These are phyloP conservation scores for Syzygium jambos DNA, from an alignment of 345 rosid genomes.

Conservation along the genomic window DNA sequence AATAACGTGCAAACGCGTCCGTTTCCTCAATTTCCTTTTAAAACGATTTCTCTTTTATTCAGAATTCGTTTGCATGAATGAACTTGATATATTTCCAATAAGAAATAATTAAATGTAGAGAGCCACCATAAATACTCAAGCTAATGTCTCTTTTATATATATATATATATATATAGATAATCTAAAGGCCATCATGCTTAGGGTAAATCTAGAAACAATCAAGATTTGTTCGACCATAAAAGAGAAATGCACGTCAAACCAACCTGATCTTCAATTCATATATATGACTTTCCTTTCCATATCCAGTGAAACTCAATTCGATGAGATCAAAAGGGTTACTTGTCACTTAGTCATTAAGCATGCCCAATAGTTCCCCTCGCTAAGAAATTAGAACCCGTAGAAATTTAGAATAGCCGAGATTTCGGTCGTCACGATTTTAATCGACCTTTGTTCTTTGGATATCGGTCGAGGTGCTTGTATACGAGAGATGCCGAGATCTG, in stretches of 20 bases:
- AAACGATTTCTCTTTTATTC: too few species aligned
- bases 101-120: background rate
- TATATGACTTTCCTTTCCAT: background rate
- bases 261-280: background rate
- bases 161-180: background rate
- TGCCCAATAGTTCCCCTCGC: background rate
- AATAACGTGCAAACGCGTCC: background rate
- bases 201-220: too few species aligned
- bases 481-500: too few species aligned
- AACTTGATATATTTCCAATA: background rate
- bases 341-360: background rate
- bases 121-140: background rate
- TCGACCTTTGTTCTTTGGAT: background rate
- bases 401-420: background rate
- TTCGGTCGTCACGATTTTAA: fast-evolving
- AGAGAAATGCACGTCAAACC: background rate
- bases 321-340: background rate
- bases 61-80: background rate
- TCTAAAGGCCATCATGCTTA: too few species aligned
- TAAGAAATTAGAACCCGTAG: background rate
- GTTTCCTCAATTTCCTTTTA: background rate
- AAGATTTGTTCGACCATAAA: background rate
- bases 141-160: background rate
- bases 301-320: background rate
- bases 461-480: fast-evolving